Conservation (phyloP, 2,329 filamentous ascomycete genomes). For the Aspergillus sp. region DNA sequence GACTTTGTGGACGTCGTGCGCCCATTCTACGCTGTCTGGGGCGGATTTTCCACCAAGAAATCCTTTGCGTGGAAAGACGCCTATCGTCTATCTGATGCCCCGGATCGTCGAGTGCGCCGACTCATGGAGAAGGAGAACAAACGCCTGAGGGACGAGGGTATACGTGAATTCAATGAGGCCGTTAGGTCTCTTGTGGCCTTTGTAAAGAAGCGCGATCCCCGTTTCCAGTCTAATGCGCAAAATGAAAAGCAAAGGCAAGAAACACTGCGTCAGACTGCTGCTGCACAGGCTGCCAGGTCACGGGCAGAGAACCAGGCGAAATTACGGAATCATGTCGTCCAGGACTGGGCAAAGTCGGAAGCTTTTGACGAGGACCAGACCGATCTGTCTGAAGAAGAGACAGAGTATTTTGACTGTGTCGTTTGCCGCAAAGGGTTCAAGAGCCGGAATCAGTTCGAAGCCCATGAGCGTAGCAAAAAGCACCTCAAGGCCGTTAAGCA, state of each 20-base stretch:
- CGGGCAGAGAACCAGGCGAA: conserved; percentile 78
- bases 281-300: conserved; percentile 79
- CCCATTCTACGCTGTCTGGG: conserved; percentile 79
- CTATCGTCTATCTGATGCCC: conserved; percentile 79
- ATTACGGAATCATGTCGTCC: conserved; percentile 61
- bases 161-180: conserved; percentile 88
- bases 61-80: conserved; percentile 86
- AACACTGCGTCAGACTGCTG: conserved; percentile 71
- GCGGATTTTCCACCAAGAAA: conserved; percentile 78
- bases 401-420: conserved; percentile 62
- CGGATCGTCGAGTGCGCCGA: conserved; percentile 77
- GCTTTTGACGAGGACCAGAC: conserved; percentile 52
- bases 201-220: conserved; percentile 85
- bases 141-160: conserved; percentile 75
- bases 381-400: conserved; percentile 46
- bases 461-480: conserved; percentile 96
- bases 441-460: conserved; percentile 86
- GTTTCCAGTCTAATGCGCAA: conserved; percentile 74
- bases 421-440: conserved; percentile 70
- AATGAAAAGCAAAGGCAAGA: conserved; percentile 79
- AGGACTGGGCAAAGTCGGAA: conserved; percentile 71
- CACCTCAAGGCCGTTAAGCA: conserved; percentile 83
- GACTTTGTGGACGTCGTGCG: conserved; percentile 73
- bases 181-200: conserved; percentile 84
- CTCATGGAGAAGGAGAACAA: conserved; percentile 96